phyloP scores from a whole-genome alignment of 2,329 filamentous ascomycete genomes.

The Fusarium acutatum region DNA sequence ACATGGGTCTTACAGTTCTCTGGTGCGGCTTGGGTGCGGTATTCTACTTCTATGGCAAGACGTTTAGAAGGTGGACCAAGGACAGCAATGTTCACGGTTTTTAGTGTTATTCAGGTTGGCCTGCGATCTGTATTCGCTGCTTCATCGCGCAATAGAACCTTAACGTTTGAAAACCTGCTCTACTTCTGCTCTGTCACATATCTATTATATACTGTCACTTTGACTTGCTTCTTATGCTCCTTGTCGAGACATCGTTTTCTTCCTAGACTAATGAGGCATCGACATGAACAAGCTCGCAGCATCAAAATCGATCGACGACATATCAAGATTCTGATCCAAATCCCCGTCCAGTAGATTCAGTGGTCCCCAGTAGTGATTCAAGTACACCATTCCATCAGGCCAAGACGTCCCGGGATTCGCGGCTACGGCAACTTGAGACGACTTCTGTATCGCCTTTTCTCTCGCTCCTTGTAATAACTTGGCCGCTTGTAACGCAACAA shows the following conservation, averaged over 20 bases:
- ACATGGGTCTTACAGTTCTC: neutral
- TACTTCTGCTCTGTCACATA: too few species aligned
- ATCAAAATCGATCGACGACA: neutral
- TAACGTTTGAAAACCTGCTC: fast-evolving
- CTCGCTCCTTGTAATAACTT: neutral
- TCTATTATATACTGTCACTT: neutral
- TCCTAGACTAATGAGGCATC: constrained; percentile 81
- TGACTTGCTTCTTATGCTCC: fast-evolving
- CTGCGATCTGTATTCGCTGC: neutral
- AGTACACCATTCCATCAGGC: neutral
- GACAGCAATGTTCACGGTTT: neutral
- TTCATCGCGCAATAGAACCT: fast-evolving
- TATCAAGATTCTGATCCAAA: neutral
- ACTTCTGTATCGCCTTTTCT: neutral
- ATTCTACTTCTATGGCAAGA: constrained; percentile 1
- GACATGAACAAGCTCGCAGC: constrained; percentile 74
- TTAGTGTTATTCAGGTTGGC: neutral
- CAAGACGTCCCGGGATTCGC: neutral
- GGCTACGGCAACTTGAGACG: neutral
- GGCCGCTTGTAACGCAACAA: neutral
- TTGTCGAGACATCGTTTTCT: fast-evolving
- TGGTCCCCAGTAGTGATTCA: neutral
- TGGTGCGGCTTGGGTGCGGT: neutral
- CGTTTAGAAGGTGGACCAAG: neutral
- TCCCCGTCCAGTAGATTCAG: neutral